A percentile compares a stretch with the other conserved stretches of the same genome.
Conservation (phyloP, 2,329 filamentous ascomycete genomes). For the Fusarium sp. region DNA sequence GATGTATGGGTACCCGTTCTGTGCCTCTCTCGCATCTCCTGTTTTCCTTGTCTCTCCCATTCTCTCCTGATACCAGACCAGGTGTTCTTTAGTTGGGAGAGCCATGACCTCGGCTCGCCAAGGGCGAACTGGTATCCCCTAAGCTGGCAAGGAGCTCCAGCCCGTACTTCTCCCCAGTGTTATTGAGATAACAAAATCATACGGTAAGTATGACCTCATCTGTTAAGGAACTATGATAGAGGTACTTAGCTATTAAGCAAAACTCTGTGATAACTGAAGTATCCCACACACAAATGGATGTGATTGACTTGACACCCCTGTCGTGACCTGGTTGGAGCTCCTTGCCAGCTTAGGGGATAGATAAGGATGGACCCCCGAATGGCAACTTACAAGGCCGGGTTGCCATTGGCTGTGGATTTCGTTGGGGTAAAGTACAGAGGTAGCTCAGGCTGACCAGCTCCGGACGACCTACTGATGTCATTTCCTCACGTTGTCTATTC, state of each 20-base stretch:
- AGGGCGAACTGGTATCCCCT: constrained; percentile 4
- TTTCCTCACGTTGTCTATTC: constrained; percentile 5
- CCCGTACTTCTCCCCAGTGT: too few relatives aligned
- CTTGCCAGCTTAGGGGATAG: too few relatives aligned
- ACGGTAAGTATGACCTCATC: too few relatives aligned
- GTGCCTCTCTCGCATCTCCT: not conserved
- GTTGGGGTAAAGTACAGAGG: constrained; percentile 3
- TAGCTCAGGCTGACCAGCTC: not conserved
- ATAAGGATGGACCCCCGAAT: not conserved
- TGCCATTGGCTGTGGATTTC: not conserved
- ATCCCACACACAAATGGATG: too few relatives aligned
- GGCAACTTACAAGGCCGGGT: not conserved
- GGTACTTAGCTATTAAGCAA: too few relatives aligned
- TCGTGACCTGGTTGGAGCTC: too few relatives aligned
- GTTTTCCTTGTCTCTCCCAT: not conserved
- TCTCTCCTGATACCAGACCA: constrained; percentile 19
- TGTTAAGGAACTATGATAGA: too few relatives aligned
- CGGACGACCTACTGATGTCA: not conserved
- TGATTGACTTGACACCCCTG: too few relatives aligned
- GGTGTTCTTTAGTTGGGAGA: constrained; percentile 18
- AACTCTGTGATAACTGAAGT: too few relatives aligned
- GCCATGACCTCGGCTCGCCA: constrained; percentile 1
- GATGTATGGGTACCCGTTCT: not conserved
- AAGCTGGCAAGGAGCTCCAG: too few relatives aligned
- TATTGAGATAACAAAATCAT: too few relatives aligned